These are phyloP conservation scores for Penicillium psychrosexuale DNA, from an alignment of 2,329 filamentous ascomycete genomes.

Conservation along the genomic window DNA sequence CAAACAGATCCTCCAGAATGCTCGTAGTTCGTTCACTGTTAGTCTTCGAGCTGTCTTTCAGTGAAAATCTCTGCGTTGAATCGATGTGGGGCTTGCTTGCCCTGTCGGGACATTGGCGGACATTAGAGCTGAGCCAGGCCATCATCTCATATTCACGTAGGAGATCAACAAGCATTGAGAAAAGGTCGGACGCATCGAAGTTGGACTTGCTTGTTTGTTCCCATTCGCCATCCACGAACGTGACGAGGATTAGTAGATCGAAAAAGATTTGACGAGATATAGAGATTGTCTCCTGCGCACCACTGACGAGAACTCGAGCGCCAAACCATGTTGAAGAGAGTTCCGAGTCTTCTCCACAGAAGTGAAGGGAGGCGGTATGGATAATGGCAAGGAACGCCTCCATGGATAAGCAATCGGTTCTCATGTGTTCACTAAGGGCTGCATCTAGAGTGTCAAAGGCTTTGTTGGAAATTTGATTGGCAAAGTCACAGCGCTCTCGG, in stretches of 20 bases:
- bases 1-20: conserved; percentile 47
- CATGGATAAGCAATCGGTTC: conserved; percentile 49
- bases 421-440: conserved; percentile 63
- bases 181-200: conserved; percentile 57
- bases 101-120: conserved; percentile 34
- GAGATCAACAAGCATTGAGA: conserved; percentile 66
- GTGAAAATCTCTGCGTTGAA: conserved; percentile 24
- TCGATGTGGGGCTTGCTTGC: conserved; percentile 22
- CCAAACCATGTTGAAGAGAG: conserved; percentile 67
- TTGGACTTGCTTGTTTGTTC: conserved; percentile 69
- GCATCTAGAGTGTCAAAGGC: conserved; percentile 69
- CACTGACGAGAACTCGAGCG: conserved; percentile 68
- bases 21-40: conserved; percentile 32
- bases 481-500: conserved; percentile 74
- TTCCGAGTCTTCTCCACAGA: conserved; percentile 41
- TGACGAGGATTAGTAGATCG: conserved; percentile 75
- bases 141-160: conserved; percentile 69
- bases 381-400: conserved; percentile 54
- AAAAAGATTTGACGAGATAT: conserved; percentile 72
- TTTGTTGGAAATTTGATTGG: conserved; percentile 76
- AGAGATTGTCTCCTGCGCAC: conserved; percentile 74
- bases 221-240: conserved; percentile 82
- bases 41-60: conserved; percentile 23
- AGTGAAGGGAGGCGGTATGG: conserved; percentile 46
- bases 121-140: conserved; percentile 58